Percentiles rank a stretch among this genome's conserved stretches.
phyloP scores from a whole-genome alignment of 345 rosid genomes.

The Eucalyptus dawsonii region DNA sequence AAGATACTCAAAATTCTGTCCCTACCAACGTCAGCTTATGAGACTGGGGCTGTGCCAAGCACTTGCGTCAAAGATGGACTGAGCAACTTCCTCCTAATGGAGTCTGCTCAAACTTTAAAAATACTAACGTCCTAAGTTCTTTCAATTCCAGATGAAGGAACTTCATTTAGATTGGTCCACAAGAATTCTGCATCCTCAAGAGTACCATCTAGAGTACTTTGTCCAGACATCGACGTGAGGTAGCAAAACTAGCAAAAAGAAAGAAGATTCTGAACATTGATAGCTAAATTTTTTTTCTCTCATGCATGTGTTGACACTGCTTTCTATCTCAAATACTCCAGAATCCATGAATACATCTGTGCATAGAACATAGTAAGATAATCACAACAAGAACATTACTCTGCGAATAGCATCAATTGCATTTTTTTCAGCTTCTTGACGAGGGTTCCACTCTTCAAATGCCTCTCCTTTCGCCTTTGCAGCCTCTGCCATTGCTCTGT shows the following conservation, averaged over 20 bases:
- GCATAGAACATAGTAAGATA: background rate
- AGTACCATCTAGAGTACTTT: background rate
- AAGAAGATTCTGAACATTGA: background rate
- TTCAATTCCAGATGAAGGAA: background rate
- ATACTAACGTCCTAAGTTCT: background rate
- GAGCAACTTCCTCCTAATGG: background rate
- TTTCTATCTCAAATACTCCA: background rate
- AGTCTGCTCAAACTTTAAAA: background rate
- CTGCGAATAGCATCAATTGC: constrained; percentile 55
- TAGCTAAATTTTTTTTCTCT: background rate
- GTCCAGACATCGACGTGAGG: background rate
- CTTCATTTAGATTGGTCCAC: background rate
- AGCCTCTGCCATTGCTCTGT: constrained; percentile 42
- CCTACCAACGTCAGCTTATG: background rate
- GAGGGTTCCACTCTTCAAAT: constrained; percentile 35
- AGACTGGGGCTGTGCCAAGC: background rate
- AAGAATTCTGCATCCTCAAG: background rate
- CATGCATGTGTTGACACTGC: background rate
- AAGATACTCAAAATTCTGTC: background rate
- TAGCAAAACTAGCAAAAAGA: background rate
- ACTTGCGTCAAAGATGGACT: background rate
- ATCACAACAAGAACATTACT: constrained; percentile 10
- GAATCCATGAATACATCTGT: background rate
- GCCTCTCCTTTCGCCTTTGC: constrained; percentile 48
- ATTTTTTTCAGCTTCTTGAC: constrained; percentile 51